phyloP scores from a whole-genome alignment of 139 green algal species.

The Asterochloris sp. region DNA sequence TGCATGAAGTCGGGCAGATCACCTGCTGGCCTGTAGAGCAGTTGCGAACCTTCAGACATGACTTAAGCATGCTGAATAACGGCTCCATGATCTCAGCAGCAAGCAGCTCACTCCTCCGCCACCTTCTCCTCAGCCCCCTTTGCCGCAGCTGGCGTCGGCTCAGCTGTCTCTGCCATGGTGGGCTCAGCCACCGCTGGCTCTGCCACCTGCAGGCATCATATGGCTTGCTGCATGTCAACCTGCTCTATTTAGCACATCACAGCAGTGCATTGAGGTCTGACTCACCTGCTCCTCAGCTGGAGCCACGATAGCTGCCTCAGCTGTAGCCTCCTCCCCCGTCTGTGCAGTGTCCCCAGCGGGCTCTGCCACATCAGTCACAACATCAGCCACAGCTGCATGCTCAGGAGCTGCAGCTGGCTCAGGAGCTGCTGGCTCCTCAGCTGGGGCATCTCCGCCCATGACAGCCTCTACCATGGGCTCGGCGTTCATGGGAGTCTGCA shows the following conservation, averaged over 20 bases:
- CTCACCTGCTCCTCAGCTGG: neutral
- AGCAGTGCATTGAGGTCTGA: neutral
- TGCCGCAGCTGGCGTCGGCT: neutral
- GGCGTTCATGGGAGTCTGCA: too few relatives aligned
- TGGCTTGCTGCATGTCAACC: neutral
- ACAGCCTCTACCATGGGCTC: too few relatives aligned
- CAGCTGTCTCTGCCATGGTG: neutral
- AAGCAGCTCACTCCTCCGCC: neutral
- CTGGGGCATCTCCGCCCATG: too few relatives aligned
- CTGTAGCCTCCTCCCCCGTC: neutral
- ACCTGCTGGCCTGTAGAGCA: neutral
- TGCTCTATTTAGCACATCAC: neutral
- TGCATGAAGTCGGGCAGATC: conserved; percentile 16
- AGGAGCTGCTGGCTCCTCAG: too few relatives aligned
- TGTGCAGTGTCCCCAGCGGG: neutral
- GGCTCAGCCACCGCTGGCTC: neutral
- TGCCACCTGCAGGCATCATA: neutral
- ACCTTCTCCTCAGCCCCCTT: neutral
- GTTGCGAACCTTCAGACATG: neutral
- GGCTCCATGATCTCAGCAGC: neutral
- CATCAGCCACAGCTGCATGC: too few relatives aligned
- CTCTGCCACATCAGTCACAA: neutral
- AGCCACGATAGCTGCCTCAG: neutral
- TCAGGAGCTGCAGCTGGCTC: too few relatives aligned
- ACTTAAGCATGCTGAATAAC: neutral